A percentile compares a stretch with the other conserved stretches of the same genome.
These are phyloP conservation scores for Parafenestella ontariensis DNA, from an alignment of 2,329 filamentous ascomycete species.

Conservation along the genomic window DNA sequence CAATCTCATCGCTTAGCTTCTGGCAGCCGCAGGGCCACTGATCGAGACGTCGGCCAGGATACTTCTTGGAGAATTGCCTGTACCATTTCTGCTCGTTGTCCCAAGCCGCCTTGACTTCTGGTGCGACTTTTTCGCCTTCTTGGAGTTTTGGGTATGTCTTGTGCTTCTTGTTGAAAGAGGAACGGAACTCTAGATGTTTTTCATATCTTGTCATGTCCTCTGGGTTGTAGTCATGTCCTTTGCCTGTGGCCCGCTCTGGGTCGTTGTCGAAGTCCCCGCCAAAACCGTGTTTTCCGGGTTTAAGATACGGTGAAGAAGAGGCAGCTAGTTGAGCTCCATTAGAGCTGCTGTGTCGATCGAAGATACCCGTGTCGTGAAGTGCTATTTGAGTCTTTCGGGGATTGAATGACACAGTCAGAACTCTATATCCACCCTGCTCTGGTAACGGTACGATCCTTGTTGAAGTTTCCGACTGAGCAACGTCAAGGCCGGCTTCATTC, in stretches of 20 bases:
- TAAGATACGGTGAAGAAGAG: slow-evolving; percentile 16
- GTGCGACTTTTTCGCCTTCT: neutral
- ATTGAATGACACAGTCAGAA: neutral
- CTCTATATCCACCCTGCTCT: neutral
- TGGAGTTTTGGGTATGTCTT: neutral
- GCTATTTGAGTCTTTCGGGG: neutral
- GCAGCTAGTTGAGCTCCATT: neutral
- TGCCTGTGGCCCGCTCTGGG: slow-evolving; percentile 20
- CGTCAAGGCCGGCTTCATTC: neutral
- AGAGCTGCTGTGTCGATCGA: neutral
- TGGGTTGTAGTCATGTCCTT: slow-evolving; percentile 29
- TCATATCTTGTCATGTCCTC: slow-evolving; percentile 14
- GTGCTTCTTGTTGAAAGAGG: neutral
- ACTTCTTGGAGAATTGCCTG: slow-evolving; percentile 20
- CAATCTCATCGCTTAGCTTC: slow-evolving; percentile 9
- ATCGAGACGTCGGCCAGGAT: slow-evolving; percentile 19
- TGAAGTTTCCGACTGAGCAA: neutral
- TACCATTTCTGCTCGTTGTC: slow-evolving; percentile 19
- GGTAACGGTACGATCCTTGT: neutral
- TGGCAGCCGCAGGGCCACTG: slow-evolving; percentile 39
- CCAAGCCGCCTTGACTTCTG: neutral
- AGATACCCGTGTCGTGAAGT: neutral
- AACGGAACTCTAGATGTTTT: neutral
- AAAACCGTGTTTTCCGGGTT: slow-evolving; percentile 30
- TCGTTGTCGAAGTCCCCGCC: slow-evolving; percentile 26